Evolutionary conservation across 2,329 filamentous ascomycete genomes (phyloP), one percentile per base, ranked within the genome.

Genomic region (Juglanconis juglandina): DNA sequence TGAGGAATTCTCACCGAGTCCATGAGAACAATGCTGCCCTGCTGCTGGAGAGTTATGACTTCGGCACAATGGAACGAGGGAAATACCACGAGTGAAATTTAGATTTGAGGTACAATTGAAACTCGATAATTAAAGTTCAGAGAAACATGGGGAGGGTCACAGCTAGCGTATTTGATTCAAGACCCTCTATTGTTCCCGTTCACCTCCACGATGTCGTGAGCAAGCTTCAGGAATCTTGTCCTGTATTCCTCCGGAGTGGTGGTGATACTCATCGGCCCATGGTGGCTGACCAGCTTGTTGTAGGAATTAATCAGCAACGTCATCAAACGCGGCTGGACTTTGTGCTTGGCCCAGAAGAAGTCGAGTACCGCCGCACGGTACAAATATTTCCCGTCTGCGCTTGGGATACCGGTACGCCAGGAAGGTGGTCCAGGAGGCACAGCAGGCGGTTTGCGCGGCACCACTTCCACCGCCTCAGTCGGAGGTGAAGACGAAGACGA

Each of bases 301-400:
- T 87, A 89, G 0, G 80, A 74, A 53, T 82, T 82, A 61, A 92
- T 82, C 41, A 91, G 71, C 0, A 82, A 80, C 0, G 88, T 90
- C 81, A 91, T 83, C 1, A 83, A 77, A 70, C 81, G 83, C 0
- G 89, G 85, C 57, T 85, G 87, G 0, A 87, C 67, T 65, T 87
- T 88, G 71, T 91, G 87, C 72, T 88, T 90, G 0, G 87, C 84
- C 89, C 89, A 92, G 76, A 92, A 91, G 73, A 92, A 92, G 71
- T 92, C 89, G 39, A 92, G 76, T 13, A 92, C 73, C 0, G 87
- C 81, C 3, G 82, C 86, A 3, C 88, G 81, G 67, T 90, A 92
- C 11, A 87, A 76, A 78, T 87, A 88, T 66, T 84, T 84, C 0
- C 83, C 83, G 66, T 90, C 85, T 0, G 79, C 76, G 9, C 87